Evolutionary conservation across 2,329 filamentous ascomycete genomes (phyloP), one percentile per base, ranked within the genome.

Genomic region (Aspergillus tamarii): DNA sequence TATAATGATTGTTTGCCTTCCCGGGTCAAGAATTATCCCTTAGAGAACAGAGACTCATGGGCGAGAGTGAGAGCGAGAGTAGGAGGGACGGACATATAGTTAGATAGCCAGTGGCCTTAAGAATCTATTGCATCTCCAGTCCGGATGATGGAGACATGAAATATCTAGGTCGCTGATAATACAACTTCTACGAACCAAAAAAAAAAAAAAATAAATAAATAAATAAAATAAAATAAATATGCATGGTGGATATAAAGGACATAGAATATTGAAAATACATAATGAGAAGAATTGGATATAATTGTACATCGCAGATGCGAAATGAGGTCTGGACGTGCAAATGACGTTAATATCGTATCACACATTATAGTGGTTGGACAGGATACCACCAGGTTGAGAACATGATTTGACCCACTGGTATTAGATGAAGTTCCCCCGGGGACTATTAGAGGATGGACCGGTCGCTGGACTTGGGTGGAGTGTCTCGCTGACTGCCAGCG

Each of bases 401-500:
- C 16, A 9, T 3, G 16, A 2, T 6, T 41, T 19, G 8, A 7
- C 8, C 36, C n/a, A 7, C 46, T 2, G 23, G 23, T 16, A 28
- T 48, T 16, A 50, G 26, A 50, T 50, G 26, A 30, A 50, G 9
- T 50, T 50, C 1, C 14, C 23, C 3, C 26, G 23, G 2, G 14
- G 12, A 3, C 2, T 28, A 16, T 5, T 16, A 2, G 52, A 36
- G 19, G 19, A 11, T 1, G 30, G 4, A 19, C 52, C 52, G 2
- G 30, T 21, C 8, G 48, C 23, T 14, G 48, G 43, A 21, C 43
- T 46, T 19, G 41, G 60, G n/a, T 43, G 36, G 19, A 55, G 28
- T 1, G 56, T 59, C 30, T 62, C 60, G 19, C 60, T 59, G 12
- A 39, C 46, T 2, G 56, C 46, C n/a, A 55, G 39, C 7, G 60